Evolutionary conservation across 2,329 filamentous ascomycete species (phyloP).

Genomic region (Pyricularia grisea): DNA sequence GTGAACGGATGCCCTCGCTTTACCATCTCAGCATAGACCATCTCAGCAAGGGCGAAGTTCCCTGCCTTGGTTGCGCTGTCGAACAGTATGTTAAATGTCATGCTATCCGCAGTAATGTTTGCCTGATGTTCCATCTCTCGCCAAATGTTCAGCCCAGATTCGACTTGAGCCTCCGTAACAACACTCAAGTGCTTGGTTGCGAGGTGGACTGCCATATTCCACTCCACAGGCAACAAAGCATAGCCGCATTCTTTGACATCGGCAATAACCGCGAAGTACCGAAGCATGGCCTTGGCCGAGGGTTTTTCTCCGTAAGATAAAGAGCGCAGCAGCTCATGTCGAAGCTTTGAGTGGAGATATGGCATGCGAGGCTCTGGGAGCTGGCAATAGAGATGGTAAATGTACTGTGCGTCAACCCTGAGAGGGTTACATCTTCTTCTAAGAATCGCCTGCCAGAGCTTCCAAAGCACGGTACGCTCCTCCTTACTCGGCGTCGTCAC

Average conservation of each 20-base stretch:
- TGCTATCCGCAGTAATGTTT: constrained; percentile 54
- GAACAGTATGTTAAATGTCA: constrained; percentile 93
- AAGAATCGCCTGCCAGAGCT: constrained; percentile 21
- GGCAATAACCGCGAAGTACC: constrained; percentile 74
- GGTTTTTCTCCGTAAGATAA: constrained; percentile 55
- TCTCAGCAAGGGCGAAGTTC: constrained; percentile 75
- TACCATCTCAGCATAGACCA: constrained; percentile 75
- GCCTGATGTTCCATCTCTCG: constrained; percentile 76
- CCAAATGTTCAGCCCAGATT: constrained; percentile 71
- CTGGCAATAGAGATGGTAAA: constrained; percentile 39
- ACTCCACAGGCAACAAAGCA: constrained; percentile 58
- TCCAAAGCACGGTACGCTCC: constrained; percentile 23
- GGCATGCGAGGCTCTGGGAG: constrained; percentile 44
- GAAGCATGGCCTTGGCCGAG: constrained; percentile 56
- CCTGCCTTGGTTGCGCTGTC: constrained; percentile 79
- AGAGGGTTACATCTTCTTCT: constrained; percentile 19
- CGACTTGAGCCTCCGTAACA: constrained; percentile 48
- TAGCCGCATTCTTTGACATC: constrained; percentile 72
- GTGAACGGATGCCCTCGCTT: constrained; percentile 58
- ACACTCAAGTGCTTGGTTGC: constrained; percentile 60
- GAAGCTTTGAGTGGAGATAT: constrained; percentile 30
- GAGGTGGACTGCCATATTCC: constrained; percentile 77
- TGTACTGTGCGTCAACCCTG: constrained; percentile 27
- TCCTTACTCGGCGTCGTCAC: constrained; percentile 24
- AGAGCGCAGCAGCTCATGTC: constrained; percentile 56